Evolutionary conservation across 257 asterid genomes (phyloP).

Genomic region (Fraxinus excelsior): DNA sequence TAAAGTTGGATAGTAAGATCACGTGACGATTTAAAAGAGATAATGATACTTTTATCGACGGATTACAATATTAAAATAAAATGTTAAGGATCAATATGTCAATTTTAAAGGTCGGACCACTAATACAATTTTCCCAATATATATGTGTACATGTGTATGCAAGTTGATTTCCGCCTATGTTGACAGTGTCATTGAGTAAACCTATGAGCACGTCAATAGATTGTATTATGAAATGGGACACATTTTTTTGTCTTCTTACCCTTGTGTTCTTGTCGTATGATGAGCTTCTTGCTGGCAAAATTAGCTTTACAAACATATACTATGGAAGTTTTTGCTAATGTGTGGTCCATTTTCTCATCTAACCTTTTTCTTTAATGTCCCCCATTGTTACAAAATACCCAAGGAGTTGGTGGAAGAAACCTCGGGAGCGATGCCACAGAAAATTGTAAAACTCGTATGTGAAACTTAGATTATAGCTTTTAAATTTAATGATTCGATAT

Average conservation of each 20-base stretch:
- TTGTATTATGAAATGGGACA: slow-evolving; percentile 28
- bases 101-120: neutral
- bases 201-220: slow-evolving; percentile 23
- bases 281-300: slow-evolving; percentile 16
- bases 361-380: slow-evolving; percentile 2
- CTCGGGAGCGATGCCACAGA: neutral
- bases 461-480: neutral
- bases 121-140: neutral
- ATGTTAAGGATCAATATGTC: neutral
- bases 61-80: neutral
- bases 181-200: slow-evolving; percentile 29
- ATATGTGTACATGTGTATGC: neutral
- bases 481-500: neutral
- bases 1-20: neutral
- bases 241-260: slow-evolving; percentile 22
- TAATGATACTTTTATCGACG: neutral
- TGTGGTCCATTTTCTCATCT: neutral
- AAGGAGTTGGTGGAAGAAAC: neutral
- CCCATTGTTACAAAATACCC: neutral
- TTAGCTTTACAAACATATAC: slow-evolving; percentile 8
- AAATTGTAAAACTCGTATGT: neutral
- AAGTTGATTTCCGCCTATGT: slow-evolving; percentile 26
- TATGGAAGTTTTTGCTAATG: neutral
- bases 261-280: slow-evolving; percentile 21
- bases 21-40: too few species aligned